These are phyloP conservation scores for Mortierella alpina DNA, from an alignment of 192 early-diverging fungal species.

Conservation along the genomic window DNA sequence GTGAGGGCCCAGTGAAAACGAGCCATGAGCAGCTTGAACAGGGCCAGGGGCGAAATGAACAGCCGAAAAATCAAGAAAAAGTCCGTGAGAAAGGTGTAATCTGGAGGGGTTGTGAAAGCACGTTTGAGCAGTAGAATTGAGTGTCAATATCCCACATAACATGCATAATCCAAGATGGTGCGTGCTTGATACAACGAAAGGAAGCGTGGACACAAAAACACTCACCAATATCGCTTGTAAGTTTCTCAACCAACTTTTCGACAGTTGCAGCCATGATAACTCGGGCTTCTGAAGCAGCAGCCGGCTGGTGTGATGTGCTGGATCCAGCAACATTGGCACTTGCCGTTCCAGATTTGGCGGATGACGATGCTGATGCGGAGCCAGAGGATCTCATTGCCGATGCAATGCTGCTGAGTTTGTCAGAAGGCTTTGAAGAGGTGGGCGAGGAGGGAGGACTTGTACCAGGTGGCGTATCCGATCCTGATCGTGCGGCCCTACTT, in stretches of 20 bases:
- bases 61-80: conserved; percentile 71
- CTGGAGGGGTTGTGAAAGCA: conserved; percentile 14
- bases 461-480: background rate
- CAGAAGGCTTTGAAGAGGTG: background rate
- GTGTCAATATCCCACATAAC: background rate
- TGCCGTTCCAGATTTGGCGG: conserved; percentile 2
- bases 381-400: conserved; percentile 5
- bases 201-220: conserved; percentile 5
- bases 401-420: conserved; percentile 8
- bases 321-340: background rate
- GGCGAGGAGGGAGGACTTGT: conserved; percentile 1
- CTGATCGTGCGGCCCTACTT: no score
- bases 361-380: background rate
- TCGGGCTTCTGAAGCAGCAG: conserved; percentile 2
- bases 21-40: conserved; percentile 64
- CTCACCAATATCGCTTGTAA: conserved; percentile 64
- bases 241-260: conserved; percentile 66
- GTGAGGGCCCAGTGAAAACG: conserved; percentile 66
- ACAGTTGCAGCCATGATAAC: conserved; percentile 67
- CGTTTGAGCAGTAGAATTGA: background rate
- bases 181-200: background rate
- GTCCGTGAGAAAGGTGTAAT: conserved; percentile 70
- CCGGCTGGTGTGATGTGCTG: conserved; percentile 1
- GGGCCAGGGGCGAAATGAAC: conserved; percentile 65
- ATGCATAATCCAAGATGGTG: background rate